These are phyloP conservation scores for Xylariaceae sp. DNA, from an alignment of 2,329 filamentous ascomycete genomes.

Conservation along the genomic window DNA sequence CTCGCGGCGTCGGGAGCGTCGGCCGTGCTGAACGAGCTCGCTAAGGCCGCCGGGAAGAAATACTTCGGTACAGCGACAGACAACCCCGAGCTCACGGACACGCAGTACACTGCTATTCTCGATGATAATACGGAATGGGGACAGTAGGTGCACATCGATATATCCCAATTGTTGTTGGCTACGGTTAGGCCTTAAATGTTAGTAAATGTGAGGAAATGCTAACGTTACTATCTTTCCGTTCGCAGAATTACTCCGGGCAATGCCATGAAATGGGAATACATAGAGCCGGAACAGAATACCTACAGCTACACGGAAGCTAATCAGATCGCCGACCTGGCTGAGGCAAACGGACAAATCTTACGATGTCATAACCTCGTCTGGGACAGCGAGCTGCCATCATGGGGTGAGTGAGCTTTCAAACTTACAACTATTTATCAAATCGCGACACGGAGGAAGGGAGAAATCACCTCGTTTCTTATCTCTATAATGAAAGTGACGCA, in stretches of 20 bases:
- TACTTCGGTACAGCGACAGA: slow-evolving; percentile 66
- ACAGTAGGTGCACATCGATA: slow-evolving; percentile 43
- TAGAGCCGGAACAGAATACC: slow-evolving; percentile 50
- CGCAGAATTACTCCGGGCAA: slow-evolving; percentile 58
- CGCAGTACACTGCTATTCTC: slow-evolving; percentile 51
- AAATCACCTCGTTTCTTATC: too few species aligned
- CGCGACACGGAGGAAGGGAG: neutral
- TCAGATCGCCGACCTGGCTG: slow-evolving; percentile 45
- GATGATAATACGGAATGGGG: slow-evolving; percentile 57
- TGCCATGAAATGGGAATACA: slow-evolving; percentile 60
- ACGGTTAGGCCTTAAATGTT: too few species aligned
- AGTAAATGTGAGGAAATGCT: too few species aligned
- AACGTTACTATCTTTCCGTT: too few species aligned
- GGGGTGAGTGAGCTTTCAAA: slow-evolving; percentile 9
- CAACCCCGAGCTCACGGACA: slow-evolving; percentile 40
- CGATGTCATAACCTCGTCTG: slow-evolving; percentile 55
- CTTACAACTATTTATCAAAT: neutral
- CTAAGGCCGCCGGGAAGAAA: slow-evolving; percentile 50
- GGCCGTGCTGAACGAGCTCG: slow-evolving; percentile 47
- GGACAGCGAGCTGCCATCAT: slow-evolving; percentile 18
- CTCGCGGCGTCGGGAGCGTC: slow-evolving; percentile 17
- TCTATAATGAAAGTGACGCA: too few species aligned
- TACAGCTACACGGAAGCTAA: slow-evolving; percentile 60
- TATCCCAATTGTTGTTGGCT: neutral
- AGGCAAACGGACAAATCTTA: slow-evolving; percentile 46